A percentile compares a stretch with the other conserved stretches of the same genome.
Conservation (phyloP, 305 asterid genomes). For the Andrographis paniculata region DNA sequence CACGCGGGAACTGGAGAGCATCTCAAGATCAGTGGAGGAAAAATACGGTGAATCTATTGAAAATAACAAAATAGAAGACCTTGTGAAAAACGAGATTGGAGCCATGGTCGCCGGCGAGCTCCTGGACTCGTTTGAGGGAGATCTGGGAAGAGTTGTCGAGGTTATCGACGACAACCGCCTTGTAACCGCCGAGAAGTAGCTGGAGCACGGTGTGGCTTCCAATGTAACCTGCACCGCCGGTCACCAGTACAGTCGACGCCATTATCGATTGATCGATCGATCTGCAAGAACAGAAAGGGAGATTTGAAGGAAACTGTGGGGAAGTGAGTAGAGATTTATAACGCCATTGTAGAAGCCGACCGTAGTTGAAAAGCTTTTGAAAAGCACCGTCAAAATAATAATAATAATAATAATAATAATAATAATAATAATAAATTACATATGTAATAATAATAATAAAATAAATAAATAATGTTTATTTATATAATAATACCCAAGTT, state of each 20-base stretch:
- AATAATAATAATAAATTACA: too few relatives aligned
- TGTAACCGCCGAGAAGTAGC: slow-evolving; percentile 60
- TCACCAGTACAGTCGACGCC: slow-evolving; percentile 68
- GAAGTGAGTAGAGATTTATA: neutral
- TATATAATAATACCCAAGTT: too few relatives aligned
- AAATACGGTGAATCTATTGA: too few relatives aligned
- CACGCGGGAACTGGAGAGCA: neutral
- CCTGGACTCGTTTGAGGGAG: slow-evolving; percentile 56
- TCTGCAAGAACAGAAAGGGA: neutral
- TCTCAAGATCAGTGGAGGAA: neutral
- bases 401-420: too few relatives aligned
- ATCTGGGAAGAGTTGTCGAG: slow-evolving; percentile 68
- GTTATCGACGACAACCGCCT: slow-evolving; percentile 68
- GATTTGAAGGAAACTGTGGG: too few relatives aligned
- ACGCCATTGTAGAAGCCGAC: too few relatives aligned
- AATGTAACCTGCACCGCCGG: slow-evolving; percentile 95
- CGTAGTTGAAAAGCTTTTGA: neutral
- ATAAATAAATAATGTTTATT: too few relatives aligned
- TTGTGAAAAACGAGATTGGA: slow-evolving; percentile 58
- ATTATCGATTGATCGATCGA: slow-evolving; percentile 16
- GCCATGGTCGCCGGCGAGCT: slow-evolving; percentile 62
- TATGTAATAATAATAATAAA: too few relatives aligned
- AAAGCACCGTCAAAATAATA: too few relatives aligned
- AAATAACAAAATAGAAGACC: slow-evolving; percentile 36
- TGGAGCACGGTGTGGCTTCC: slow-evolving; percentile 94